Evolutionary conservation across 495 filamentous ascomycete species (phyloP), one percentile per base, ranked within the genome.

Genomic region (Tetracladium setigerum): DNA sequence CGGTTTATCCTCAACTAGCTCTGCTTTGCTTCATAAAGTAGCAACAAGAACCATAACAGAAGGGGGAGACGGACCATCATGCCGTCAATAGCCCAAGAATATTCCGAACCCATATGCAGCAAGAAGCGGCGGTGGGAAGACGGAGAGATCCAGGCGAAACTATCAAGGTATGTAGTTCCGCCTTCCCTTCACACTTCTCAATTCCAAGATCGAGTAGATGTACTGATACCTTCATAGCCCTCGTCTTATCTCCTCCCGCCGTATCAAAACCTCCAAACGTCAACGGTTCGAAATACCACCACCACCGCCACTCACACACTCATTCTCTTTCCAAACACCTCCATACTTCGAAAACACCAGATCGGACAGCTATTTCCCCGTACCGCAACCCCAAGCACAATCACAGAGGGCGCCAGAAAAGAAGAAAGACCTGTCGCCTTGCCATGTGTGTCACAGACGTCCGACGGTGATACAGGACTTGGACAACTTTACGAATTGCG

Each of bases 401-500:
- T 7, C 3, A 3, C 22, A 27, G 22, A 27, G 22, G 7, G 22
- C 7, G 22, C 22, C 22, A 27, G 22, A 24, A 18, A 48, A 41
- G 24, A 56, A 50, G 44, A 34, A 48, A 10, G 54, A 60, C 16
- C 62, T 76, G 2, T 62, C 64, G 22, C 69, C 71, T 1, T 78
- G 74, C 31, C 70, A 78, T 53, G 67, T 78, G 43, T 78, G 74
- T 43, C 63, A 71, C 42, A 61, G 70, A 16, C 66, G 64, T 41
- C 74, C 74, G 2, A 72, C 68, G 5, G 68, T 66, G 4, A 65
- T 63, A 18, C 58, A 66, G 38, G 62, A 74, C 22, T 61, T 78
- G 2, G 69, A 76, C 44, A 65, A 70, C 1, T 76, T 69, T 53
- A 64, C 72, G 17, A 65, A 76, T 43, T 78, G 73, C 52, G 67